phyloP scores from a whole-genome alignment of 805 yeast genomes.

The Lipomyces chichibuensis region DNA sequence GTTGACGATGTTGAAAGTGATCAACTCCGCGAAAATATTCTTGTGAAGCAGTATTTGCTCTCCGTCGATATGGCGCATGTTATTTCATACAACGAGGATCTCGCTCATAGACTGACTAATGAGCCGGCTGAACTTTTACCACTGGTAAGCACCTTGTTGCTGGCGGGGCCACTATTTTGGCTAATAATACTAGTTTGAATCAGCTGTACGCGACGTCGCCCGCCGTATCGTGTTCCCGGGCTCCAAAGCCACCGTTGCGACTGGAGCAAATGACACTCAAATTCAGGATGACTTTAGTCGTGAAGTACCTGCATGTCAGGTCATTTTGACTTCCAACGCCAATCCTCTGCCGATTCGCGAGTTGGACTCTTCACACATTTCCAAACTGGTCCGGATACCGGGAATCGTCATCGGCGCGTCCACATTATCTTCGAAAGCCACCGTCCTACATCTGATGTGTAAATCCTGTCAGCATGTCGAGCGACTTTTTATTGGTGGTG shows the following conservation, averaged over 20 bases:
- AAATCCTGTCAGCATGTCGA: conserved; percentile 82
- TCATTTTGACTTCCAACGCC: conserved; percentile 73
- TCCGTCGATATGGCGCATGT: conserved; percentile 81
- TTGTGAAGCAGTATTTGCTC: conserved; percentile 72
- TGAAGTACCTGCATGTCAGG: conserved; percentile 79
- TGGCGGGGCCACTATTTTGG: background rate
- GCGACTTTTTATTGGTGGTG: conserved; percentile 61
- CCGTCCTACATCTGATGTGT: conserved; percentile 81
- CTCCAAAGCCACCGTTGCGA: conserved; percentile 29
- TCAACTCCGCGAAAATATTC: conserved; percentile 82
- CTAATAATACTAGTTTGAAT: conserved; percentile 30
- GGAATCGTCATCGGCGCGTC: conserved; percentile 94
- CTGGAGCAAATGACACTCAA: conserved; percentile 30
- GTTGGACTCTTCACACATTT: conserved; percentile 81
- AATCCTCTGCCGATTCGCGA: conserved; percentile 74
- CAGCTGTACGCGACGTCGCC: conserved; percentile 63
- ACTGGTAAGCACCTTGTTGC: conserved; percentile 55
- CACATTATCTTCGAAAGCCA: conserved; percentile 84
- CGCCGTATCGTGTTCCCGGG: conserved; percentile 54
- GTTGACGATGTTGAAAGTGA: conserved; percentile 53
- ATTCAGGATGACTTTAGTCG: conserved; percentile 51
- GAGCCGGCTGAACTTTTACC: conserved; percentile 58
- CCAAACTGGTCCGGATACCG: conserved; percentile 85
- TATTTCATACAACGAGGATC: conserved; percentile 83
- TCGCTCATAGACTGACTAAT: conserved; percentile 79